These are phyloP conservation scores for Malassezia caprae DNA, from an alignment of 1,284 basidiomycete genomes.

Conservation along the genomic window DNA sequence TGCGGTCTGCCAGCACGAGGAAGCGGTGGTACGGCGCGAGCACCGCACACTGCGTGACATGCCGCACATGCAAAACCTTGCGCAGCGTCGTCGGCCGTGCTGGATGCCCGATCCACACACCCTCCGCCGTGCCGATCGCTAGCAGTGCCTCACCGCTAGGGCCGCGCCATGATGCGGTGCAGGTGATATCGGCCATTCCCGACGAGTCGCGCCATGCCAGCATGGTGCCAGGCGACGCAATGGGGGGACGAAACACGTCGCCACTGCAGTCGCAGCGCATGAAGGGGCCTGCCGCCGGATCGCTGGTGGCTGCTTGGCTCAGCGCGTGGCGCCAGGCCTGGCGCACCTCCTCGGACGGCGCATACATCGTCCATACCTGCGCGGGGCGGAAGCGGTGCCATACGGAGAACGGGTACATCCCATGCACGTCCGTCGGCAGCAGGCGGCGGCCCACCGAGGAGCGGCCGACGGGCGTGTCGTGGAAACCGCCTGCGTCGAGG, in stretches of 20 bases:
- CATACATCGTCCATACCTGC: constrained; percentile 59
- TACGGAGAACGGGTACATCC: constrained; percentile 41
- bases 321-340: constrained; percentile 60
- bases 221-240: neutral
- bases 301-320: constrained; percentile 62
- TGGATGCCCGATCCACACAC: constrained; percentile 90
- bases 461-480: constrained; percentile 31
- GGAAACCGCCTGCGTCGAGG: constrained; percentile 35
- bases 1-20: constrained; percentile 84
- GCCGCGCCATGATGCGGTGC: constrained; percentile 60
- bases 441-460: constrained; percentile 37
- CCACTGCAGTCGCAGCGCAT: neutral
- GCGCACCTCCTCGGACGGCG: constrained; percentile 65
- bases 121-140: constrained; percentile 85
- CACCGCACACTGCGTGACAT: constrained; percentile 87
- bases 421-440: constrained; percentile 29
- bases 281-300: constrained; percentile 21
- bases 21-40: constrained; percentile 90
- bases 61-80: constrained; percentile 76
- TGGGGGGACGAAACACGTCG: neutral
- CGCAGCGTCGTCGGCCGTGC: constrained; percentile 75
- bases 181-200: constrained; percentile 79
- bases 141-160: constrained; percentile 70
- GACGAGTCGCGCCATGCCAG: constrained; percentile 50
- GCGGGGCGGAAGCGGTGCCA: constrained; percentile 28